phyloP scores from a whole-genome alignment of 192 early-diverging fungal genomes.

The Backusella psychrophila region DNA sequence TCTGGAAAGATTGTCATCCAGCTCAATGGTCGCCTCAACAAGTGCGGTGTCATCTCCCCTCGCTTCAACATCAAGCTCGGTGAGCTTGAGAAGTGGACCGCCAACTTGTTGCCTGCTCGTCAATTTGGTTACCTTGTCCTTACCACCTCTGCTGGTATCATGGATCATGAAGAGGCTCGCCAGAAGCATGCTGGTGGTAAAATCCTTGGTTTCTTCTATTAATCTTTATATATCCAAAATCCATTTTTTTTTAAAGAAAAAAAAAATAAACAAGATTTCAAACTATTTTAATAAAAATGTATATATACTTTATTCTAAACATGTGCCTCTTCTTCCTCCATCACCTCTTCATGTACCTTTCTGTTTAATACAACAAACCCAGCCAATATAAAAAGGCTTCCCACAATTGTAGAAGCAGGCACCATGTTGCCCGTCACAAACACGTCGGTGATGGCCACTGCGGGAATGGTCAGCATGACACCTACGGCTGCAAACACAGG shows the following conservation, averaged over 20 bases:
- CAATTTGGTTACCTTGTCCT: slow-evolving; percentile 96
- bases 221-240: slow-evolving; percentile 22
- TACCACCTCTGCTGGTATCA: slow-evolving; percentile 95
- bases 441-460: slow-evolving; percentile 64
- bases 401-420: slow-evolving; percentile 45
- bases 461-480: slow-evolving; percentile 78
- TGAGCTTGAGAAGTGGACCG: slow-evolving; percentile 96
- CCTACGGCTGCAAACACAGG: slow-evolving; percentile 77
- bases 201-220: slow-evolving; percentile 96
- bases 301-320: no score
- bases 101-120: slow-evolving; percentile 96
- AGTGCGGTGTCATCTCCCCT: slow-evolving; percentile 99
- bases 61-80: slow-evolving; percentile 96
- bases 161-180: slow-evolving; percentile 99
- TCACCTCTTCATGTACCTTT: slow-evolving; percentile 27
- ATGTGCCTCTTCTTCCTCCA: neutral
- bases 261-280: no score
- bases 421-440: slow-evolving; percentile 48
- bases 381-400: slow-evolving; percentile 50
- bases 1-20: slow-evolving; percentile 98
- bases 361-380: slow-evolving; percentile 52
- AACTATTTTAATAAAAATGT: no score
- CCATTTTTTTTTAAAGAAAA: no score
- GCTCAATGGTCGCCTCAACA: slow-evolving; percentile 98
- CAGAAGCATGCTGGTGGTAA: slow-evolving; percentile 97